Base-by-base conservation (phyloP, 345 rosid genomes). In the Zanthoxylum bungeanum region DNA sequence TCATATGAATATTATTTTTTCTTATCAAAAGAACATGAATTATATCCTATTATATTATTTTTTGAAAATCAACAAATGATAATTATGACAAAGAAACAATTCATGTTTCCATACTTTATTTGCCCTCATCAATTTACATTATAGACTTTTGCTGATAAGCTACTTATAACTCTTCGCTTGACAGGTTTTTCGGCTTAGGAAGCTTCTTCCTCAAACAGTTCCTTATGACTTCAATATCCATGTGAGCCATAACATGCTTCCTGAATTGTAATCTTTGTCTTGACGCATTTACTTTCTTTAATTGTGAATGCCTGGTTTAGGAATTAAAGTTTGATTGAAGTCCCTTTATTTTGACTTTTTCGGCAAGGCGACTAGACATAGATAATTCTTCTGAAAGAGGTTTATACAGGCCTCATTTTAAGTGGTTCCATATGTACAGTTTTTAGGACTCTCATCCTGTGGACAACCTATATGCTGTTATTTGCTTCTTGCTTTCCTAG, bases 221-320 rank as follows among this genome's bases (percentile, higher is more conserved):
- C 79, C 88, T 65, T 92, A 89, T 70, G 96, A 95, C 84, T 95
- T 95, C 75, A 92, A 92, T 69, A 88, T 95, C 75, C 99, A 95
- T 60, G 97, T 91, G 84, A 87, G 97, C 66, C 47, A 27, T 64
- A 25, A 28, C 60, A 73, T 63, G n/a, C 59, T 70, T 62, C 22
- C 31, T 30, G 36, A 44, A 33, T 40, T n/a, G 40, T n/a, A 24
- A 62, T 37, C 56, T 47, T 57, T 7, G 3, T n/a, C n/a, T n/a
- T n/a, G n/a, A n/a, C n/a, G n/a, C n/a, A n/a, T n/a, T n/a, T n/a
- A n/a, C n/a, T n/a, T n/a, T n/a, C n/a, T n/a, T n/a, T n/a, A n/a
- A n/a, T n/a, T n/a, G n/a, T n/a, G n/a, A n/a, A n/a, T n/a, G n/a
- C n/a, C n/a, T n/a, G n/a, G n/a, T n/a, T n/a, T n/a, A n/a, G n/a